Percentiles rank a stretch among this genome's conserved stretches.
Evolutionary conservation across 495 filamentous ascomycete species (phyloP).

Genomic region (Hypoxylon cercidicola): DNA sequence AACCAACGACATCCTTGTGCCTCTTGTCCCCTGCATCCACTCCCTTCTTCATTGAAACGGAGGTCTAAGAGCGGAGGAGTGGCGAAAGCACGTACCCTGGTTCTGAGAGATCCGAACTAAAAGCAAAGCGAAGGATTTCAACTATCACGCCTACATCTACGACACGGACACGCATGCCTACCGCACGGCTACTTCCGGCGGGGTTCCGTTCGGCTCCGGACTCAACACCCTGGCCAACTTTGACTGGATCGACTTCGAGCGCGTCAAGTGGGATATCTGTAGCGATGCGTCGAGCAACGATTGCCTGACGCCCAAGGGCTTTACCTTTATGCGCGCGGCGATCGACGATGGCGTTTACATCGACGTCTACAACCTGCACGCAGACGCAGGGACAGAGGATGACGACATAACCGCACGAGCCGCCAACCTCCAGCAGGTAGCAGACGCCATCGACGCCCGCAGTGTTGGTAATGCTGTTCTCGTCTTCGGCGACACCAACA

Average conservation of each 20-base stretch:
- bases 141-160: constrained; percentile 70
- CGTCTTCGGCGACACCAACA: constrained; percentile 69
- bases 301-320: constrained; percentile 73
- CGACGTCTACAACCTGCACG: constrained; percentile 71
- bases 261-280: constrained; percentile 67
- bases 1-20: constrained; percentile 23
- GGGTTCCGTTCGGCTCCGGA: constrained; percentile 67
- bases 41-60: constrained; percentile 20
- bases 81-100: no score
- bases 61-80: constrained; percentile 18
- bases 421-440: constrained; percentile 65
- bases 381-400: constrained; percentile 66
- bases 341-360: constrained; percentile 57
- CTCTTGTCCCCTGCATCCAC: constrained; percentile 1
- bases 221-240: constrained; percentile 69
- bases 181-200: constrained; percentile 69
- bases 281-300: constrained; percentile 62
- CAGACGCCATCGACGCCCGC: constrained; percentile 61
- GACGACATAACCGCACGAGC: constrained; percentile 62
- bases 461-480: constrained; percentile 67
- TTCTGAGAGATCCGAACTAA: constrained; percentile 18
- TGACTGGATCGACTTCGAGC: constrained; percentile 64
- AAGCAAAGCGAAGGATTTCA: constrained; percentile 61
- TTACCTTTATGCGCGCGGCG: constrained; percentile 66
- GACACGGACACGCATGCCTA: constrained; percentile 64